phyloP scores from a whole-genome alignment of 768 basidiomycete genomes.

The Lentinula sp. region DNA sequence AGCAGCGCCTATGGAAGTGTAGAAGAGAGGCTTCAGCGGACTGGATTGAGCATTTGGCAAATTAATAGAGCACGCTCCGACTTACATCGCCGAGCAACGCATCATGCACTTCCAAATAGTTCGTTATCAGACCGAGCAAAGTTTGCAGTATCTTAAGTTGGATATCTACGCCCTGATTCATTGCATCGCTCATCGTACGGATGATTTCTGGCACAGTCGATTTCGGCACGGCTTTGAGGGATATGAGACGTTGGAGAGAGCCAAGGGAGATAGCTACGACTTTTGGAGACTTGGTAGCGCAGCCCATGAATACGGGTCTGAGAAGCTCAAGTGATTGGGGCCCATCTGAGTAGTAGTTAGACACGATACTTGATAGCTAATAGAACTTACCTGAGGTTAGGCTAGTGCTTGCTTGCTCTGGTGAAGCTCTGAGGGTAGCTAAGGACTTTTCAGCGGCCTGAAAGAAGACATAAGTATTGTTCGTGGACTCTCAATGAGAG shows the following conservation, averaged over 20 bases:
- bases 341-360: conserved; percentile 41
- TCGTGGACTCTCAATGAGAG: not conserved
- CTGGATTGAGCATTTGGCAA: not conserved
- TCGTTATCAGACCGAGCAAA: conserved; percentile 84
- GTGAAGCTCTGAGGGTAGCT: conserved; percentile 72
- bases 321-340: conserved; percentile 78
- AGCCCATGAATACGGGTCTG: conserved; percentile 89
- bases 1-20: conserved; percentile 61
- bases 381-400: conserved; percentile 59
- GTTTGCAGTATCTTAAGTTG: conserved; percentile 93
- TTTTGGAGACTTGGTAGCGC: conserved; percentile 89
- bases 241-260: conserved; percentile 85
- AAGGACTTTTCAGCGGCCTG: conserved; percentile 87
- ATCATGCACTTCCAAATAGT: conserved; percentile 74
- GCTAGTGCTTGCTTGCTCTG: conserved; percentile 67
- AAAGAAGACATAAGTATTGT: not conserved
- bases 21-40: not conserved
- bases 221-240: conserved; percentile 79
- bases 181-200: conserved; percentile 77
- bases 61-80: conserved; percentile 9
- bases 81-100: conserved; percentile 74
- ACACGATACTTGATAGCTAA: no score
- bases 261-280: conserved; percentile 89
- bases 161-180: conserved; percentile 94
- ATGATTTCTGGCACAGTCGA: conserved; percentile 76